Evolutionary conservation across 2,329 filamentous ascomycete species (phyloP).

Genomic region (Venturia pyrina): DNA sequence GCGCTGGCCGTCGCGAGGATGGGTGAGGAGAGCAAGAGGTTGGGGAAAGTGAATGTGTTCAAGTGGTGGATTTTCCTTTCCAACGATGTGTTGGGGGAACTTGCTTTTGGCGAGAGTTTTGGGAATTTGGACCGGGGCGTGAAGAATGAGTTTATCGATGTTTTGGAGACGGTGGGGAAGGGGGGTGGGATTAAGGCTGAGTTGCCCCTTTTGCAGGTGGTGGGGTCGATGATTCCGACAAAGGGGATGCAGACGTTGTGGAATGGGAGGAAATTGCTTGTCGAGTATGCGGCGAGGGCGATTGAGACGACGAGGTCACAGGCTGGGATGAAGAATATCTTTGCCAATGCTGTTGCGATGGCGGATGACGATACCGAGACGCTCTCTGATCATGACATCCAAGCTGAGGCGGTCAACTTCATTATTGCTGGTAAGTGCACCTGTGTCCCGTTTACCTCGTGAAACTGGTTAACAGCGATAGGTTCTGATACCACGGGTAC

Average conservation of each 20-base stretch:
- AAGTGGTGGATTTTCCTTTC: slow-evolving; percentile 31
- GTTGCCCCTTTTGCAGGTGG: slow-evolving; percentile 23
- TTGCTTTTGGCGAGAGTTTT: slow-evolving; percentile 31
- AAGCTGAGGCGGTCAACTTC: slow-evolving; percentile 24
- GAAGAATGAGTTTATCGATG: slow-evolving; percentile 26
- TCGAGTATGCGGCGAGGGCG: slow-evolving; percentile 22
- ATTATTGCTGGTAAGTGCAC: slow-evolving; percentile 21
- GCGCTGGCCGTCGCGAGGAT: slow-evolving; percentile 24
- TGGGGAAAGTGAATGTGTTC: slow-evolving; percentile 24
- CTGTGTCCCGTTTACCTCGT: too few species aligned
- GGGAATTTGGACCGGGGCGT: slow-evolving; percentile 21
- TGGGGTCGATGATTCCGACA: slow-evolving; percentile 22
- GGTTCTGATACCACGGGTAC: slow-evolving; percentile 24
- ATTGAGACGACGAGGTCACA: slow-evolving; percentile 21
- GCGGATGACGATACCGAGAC: slow-evolving; percentile 21
- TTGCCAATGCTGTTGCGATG: slow-evolving; percentile 24
- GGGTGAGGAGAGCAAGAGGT: slow-evolving; percentile 14
- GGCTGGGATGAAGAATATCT: slow-evolving; percentile 23
- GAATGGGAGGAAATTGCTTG: slow-evolving; percentile 25
- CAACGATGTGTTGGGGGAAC: slow-evolving; percentile 27
- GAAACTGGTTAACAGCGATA: too few species aligned
- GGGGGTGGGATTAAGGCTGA: slow-evolving; percentile 27
- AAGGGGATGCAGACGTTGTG: slow-evolving; percentile 23
- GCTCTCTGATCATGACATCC: slow-evolving; percentile 23
- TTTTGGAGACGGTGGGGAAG: slow-evolving; percentile 26